phyloP scores from a whole-genome alignment of 257 asterid genomes.

The Fraxinus pennsylvanica region DNA sequence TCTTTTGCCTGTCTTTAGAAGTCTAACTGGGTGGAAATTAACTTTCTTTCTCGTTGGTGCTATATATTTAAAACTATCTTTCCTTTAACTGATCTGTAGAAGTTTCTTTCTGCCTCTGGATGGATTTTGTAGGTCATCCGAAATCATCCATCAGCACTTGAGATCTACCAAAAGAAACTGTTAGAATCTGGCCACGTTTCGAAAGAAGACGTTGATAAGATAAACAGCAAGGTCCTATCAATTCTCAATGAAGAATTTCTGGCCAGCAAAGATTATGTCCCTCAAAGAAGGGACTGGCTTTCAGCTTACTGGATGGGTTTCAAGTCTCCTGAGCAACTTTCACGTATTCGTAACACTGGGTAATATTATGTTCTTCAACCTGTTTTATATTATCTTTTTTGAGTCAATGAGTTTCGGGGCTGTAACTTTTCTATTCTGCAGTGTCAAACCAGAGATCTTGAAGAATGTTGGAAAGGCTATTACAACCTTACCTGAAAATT shows the following conservation, averaged over 20 bases:
- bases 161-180: constrained; percentile 80
- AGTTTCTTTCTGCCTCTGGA: constrained; percentile 24
- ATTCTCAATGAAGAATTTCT: constrained; percentile 90
- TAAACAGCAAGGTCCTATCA: constrained; percentile 65
- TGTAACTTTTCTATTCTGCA: constrained; percentile 33
- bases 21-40: neutral
- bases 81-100: neutral
- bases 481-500: constrained; percentile 73
- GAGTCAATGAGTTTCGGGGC: constrained; percentile 9
- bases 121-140: constrained; percentile 67
- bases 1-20: neutral
- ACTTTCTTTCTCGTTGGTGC: constrained; percentile 7
- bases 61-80: constrained; percentile 16
- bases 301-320: constrained; percentile 94
- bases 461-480: constrained; percentile 89
- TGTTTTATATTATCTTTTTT: constrained; percentile 4
- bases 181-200: constrained; percentile 67
- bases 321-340: constrained; percentile 93
- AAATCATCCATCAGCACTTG: constrained; percentile 83
- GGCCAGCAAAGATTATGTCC: constrained; percentile 91
- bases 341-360: constrained; percentile 91
- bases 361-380: constrained; percentile 31
- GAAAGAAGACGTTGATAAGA: constrained; percentile 68
- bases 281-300: constrained; percentile 96
- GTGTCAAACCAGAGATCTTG: constrained; percentile 90